These are phyloP conservation scores for Warburgia ugandensis DNA, from an alignment of 164 flowering plant species.

Conservation along the genomic window DNA sequence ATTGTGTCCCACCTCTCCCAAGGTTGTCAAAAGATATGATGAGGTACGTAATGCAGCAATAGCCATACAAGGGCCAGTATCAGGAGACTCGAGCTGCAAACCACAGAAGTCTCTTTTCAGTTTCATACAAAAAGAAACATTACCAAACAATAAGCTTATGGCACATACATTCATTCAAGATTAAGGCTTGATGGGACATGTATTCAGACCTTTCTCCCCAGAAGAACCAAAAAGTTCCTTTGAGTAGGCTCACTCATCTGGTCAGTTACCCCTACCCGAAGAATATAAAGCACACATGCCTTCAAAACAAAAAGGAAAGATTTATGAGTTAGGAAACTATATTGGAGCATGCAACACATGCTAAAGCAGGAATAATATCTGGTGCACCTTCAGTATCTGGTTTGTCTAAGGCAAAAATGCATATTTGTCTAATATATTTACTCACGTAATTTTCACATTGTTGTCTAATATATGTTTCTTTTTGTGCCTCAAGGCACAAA, in stretches of 20 bases:
- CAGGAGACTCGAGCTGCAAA: conserved; percentile 69
- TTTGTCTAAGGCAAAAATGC: conserved; percentile 1
- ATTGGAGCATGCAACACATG: too few relatives aligned
- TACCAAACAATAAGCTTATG: too few relatives aligned
- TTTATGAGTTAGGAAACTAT: too few relatives aligned
- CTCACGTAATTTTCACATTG: too few relatives aligned
- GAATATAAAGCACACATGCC: conserved; percentile 92
- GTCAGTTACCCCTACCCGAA: conserved; percentile 87
- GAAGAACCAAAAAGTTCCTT: conserved; percentile 65
- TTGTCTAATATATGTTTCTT: too few relatives aligned
- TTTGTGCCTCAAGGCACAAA: too few relatives aligned
- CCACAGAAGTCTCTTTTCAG: neutral
- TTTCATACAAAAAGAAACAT: neutral
- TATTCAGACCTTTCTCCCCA: conserved; percentile 68
- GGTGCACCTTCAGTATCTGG: too few relatives aligned
- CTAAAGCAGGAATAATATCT: too few relatives aligned
- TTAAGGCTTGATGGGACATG: too few relatives aligned
- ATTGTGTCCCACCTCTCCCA: conserved; percentile 74
- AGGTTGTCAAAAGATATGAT: conserved; percentile 63
- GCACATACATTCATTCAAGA: too few relatives aligned
- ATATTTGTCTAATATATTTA: neutral
- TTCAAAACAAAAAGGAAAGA: conserved; percentile 26
- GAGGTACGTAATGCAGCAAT: conserved; percentile 70
- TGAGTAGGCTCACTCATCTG: conserved; percentile 95
- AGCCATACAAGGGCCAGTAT: conserved; percentile 56